Percentiles rank a stretch among this genome's conserved stretches.
These are phyloP conservation scores for Xylaria palmicola DNA, from an alignment of 495 filamentous ascomycete species.

Conservation along the genomic window DNA sequence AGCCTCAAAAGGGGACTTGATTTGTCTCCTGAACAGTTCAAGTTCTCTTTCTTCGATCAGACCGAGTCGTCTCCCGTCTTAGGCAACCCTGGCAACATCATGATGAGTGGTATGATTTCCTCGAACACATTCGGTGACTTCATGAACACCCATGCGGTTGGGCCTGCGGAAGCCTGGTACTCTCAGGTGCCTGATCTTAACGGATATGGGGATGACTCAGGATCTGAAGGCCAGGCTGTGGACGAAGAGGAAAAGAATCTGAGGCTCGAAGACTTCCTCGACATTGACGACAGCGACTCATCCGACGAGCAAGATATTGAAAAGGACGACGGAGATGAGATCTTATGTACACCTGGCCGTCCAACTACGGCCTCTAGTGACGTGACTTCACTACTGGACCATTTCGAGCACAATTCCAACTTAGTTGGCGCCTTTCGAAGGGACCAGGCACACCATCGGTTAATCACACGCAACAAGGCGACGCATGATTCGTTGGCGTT, in stretches of 20 bases:
- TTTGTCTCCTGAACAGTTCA: conserved; percentile 45
- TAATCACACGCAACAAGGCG: conserved; percentile 59
- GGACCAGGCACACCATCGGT: conserved; percentile 71
- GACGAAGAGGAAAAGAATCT: conserved; percentile 66
- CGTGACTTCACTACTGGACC: conserved; percentile 55
- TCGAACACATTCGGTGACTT: conserved; percentile 55
- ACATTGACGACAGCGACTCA: conserved; percentile 55
- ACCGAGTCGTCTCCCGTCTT: conserved; percentile 59
- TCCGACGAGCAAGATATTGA: conserved; percentile 54
- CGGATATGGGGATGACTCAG: conserved; percentile 27
- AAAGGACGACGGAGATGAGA: conserved; percentile 41
- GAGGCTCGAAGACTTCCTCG: conserved; percentile 70
- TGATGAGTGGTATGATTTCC: conserved; percentile 68
- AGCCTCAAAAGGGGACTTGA: conserved; percentile 37
- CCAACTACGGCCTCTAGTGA: conserved; percentile 54
- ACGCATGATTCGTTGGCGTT: conserved; percentile 55
- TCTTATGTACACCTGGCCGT: conserved; percentile 52
- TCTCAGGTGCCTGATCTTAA: conserved; percentile 60
- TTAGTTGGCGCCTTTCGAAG: conserved; percentile 77
- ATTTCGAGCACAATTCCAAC: conserved; percentile 61
- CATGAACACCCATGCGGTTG: conserved; percentile 62
- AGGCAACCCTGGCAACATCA: conserved; percentile 67
- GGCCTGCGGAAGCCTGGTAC: conserved; percentile 76
- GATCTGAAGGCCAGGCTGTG: conserved; percentile 52
- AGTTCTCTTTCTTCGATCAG: conserved; percentile 52